These are phyloP conservation scores for Nigrograna mackinnonii DNA, from an alignment of 2,329 filamentous ascomycete species.

Conservation along the genomic window DNA sequence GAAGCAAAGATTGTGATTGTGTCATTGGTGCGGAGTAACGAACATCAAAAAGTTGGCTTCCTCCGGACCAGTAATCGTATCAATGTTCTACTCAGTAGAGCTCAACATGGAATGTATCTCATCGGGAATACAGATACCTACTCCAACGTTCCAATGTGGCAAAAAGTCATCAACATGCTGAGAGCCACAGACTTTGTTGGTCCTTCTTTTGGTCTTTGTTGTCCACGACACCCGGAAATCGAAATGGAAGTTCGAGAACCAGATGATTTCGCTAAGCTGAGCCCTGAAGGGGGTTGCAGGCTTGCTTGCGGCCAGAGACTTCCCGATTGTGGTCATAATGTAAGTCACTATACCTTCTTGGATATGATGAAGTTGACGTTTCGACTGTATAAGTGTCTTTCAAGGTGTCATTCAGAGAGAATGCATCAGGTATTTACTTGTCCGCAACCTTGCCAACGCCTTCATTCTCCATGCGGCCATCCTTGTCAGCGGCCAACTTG, in stretches of 20 bases:
- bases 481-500: constrained; percentile 46
- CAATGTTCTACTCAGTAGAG: constrained; percentile 68
- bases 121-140: constrained; percentile 67
- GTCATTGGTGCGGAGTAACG: constrained; percentile 70
- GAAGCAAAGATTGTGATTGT: constrained; percentile 71
- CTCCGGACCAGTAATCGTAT: constrained; percentile 66
- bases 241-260: constrained; percentile 11
- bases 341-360: constrained; percentile 46
- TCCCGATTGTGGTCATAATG: constrained; percentile 53
- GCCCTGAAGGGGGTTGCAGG: constrained; percentile 18
- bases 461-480: constrained; percentile 50
- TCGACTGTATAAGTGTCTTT: constrained; percentile 30
- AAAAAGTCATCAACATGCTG: constrained; percentile 48
- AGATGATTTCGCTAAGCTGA: constrained; percentile 13
- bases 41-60: constrained; percentile 62
- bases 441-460: constrained; percentile 48
- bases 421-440: constrained; percentile 48
- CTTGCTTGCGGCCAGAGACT: constrained; percentile 8
- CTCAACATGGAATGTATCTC: constrained; percentile 70
- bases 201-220: constrained; percentile 10
- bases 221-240: constrained; percentile 17
- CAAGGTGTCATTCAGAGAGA: constrained; percentile 31
- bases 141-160: constrained; percentile 63
- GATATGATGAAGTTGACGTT: constrained; percentile 55
- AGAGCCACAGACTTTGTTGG: constrained; percentile 34